A percentile compares a stretch with the other conserved stretches of the same genome.
These are phyloP conservation scores for Sarocladiaceae sp. DNA, from an alignment of 2,329 filamentous ascomycete species.

Conservation along the genomic window DNA sequence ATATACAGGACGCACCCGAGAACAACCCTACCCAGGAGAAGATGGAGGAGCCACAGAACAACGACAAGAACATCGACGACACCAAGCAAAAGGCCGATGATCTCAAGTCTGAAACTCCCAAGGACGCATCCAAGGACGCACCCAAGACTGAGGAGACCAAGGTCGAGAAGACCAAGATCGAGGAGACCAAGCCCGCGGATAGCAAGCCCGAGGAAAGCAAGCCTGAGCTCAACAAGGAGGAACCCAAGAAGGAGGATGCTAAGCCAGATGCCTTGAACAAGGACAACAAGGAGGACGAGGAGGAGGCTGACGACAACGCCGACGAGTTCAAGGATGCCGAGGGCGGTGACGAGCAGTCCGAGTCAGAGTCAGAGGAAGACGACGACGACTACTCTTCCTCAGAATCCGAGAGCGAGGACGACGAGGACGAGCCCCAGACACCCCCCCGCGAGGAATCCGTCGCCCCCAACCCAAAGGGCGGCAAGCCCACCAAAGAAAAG, in stretches of 20 bases:
- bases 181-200: constrained; percentile 2
- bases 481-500: constrained; percentile 6
- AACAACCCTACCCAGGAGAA: constrained; percentile 6
- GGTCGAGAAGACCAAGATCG: background rate
- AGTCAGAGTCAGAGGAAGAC: constrained; percentile 7
- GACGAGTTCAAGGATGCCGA: constrained; percentile 13
- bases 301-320: constrained; percentile 11
- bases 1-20: constrained; percentile 1
- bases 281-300: constrained; percentile 10
- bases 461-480: background rate
- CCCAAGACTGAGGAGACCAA: constrained; percentile 6
- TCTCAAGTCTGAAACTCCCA: too few relatives aligned
- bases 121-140: too few relatives aligned
- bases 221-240: too few relatives aligned
- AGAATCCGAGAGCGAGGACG: constrained; percentile 11
- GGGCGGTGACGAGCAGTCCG: constrained; percentile 7
- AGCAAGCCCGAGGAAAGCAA: constrained; percentile 11
- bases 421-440: constrained; percentile 13
- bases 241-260: too few relatives aligned
- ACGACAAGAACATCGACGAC: constrained; percentile 4
- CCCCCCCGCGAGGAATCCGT: constrained; percentile 12
- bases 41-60: constrained; percentile 5
- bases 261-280: constrained; percentile 11
- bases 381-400: constrained; percentile 5
- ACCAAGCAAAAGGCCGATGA: constrained; percentile 10